Conservation (phyloP, 345 rosid species). For the Populus davidiana region DNA sequence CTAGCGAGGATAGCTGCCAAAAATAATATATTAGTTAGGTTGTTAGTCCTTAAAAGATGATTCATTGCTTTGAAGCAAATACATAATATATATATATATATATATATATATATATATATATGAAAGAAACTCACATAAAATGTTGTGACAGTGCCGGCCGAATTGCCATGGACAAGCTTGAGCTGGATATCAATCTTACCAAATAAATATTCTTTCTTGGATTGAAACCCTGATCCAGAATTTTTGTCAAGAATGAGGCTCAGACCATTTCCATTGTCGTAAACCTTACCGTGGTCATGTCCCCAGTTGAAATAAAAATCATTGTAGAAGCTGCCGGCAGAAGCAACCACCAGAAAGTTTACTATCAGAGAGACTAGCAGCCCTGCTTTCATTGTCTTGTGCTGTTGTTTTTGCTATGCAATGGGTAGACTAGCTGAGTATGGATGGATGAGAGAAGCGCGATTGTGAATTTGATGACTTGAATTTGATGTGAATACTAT, state of each 20-base stretch:
- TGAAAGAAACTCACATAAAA: constrained; percentile 46
- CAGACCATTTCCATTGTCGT: constrained; percentile 44
- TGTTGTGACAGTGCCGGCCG: constrained; percentile 81
- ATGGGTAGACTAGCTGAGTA: too few relatives aligned
- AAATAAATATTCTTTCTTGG: constrained; percentile 49
- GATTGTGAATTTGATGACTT: neutral
- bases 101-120: too few relatives aligned
- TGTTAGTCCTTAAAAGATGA: too few relatives aligned
- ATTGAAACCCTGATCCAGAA: constrained; percentile 74
- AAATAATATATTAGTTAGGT: too few relatives aligned
- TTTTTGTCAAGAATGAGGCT: constrained; percentile 56
- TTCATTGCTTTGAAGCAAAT: too few relatives aligned
- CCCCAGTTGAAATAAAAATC: constrained; percentile 65
- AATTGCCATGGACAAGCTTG: constrained; percentile 71
- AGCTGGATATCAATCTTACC: constrained; percentile 67
- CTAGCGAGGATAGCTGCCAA: constrained; percentile 51
- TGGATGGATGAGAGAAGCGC: too few relatives aligned
- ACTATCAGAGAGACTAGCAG: neutral
- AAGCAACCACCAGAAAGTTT: neutral
- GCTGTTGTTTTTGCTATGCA: too few relatives aligned
- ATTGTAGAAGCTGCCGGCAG: constrained; percentile 41
- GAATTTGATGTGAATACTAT: neutral
- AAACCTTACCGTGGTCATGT: constrained; percentile 44
- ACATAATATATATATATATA: too few relatives aligned
- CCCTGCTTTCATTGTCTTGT: neutral